Base-by-base conservation (phyloP, 2,329 filamentous ascomycete genomes). In the Diaporthe sp. region DNA sequence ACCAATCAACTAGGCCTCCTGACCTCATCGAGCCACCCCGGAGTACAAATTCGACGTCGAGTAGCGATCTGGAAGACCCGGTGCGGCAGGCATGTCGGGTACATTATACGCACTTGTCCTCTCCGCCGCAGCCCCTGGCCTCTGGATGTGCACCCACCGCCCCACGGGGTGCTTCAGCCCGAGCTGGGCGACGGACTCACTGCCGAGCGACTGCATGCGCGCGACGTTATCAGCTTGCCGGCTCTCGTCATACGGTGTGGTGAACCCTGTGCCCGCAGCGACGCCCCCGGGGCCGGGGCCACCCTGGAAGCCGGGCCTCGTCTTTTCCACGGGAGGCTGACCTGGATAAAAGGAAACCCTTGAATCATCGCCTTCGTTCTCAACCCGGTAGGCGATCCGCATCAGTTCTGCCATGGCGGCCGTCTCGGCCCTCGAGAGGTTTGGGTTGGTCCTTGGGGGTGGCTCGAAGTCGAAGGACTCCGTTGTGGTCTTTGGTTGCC, bases 381-480 rank as follows among this genome's bases (percentile, higher is more conserved):
- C 65, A 2, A 69, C 65, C 65, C 65, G 65, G 34, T 69, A 69
- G 15, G 65, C 65, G 13, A 69, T 69, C 31, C 65, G 31, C 46
- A 69, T 69, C 0, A 69, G 65, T 22, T 69, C 65, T 53, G 46
- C 65, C 65, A 69, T 69, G 65, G 65, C 65, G 31, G 65, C 65
- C 6, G 34, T 31, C 65, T 69, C 65, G 22, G 65, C n/a, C 31
- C 49, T 42, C 8, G 65, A 69, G 13, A 69, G 65, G 34, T 55
- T 69, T 28, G 65, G 65, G 49, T 69, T 69, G 31, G 34, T 22
- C 65, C 49, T 69, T 17, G 17, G 3, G 5, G 65, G 65, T n/a
- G 65, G 65, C 4, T 51, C 65, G 22, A 69, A 69, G 65, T 55
- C 65, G 34, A 69, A 55, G 15, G 65, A 55, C 31, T 69, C 65